These are phyloP conservation scores for Aegle marmelos DNA, from an alignment of 345 rosid species.

Conservation along the genomic window DNA sequence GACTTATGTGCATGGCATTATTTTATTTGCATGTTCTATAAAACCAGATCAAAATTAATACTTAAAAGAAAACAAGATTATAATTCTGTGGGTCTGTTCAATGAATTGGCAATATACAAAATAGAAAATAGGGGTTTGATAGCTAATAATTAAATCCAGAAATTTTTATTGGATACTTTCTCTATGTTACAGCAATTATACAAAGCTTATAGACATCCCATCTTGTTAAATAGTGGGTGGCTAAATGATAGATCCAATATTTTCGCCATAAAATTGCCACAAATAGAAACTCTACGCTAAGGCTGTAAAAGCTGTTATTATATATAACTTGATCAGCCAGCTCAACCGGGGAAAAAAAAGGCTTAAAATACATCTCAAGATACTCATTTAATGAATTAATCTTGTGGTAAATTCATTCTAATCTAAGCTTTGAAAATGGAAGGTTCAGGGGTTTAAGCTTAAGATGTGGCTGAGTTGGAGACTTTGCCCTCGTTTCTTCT, in stretches of 20 bases:
- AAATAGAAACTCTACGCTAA: neutral
- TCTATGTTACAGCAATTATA: slow-evolving; percentile 4
- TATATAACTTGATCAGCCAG: slow-evolving; percentile 1
- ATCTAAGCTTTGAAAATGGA: neutral
- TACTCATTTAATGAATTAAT: neutral
- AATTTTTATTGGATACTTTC: neutral
- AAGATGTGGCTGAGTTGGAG: neutral
- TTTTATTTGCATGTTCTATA: neutral
- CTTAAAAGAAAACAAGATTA: too few relatives aligned
- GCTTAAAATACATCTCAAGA: neutral
- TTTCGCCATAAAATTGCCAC: neutral
- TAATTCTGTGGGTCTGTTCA: too few relatives aligned
- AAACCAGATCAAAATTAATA: too few relatives aligned
- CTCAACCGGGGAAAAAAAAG: neutral
- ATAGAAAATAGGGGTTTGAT: too few relatives aligned
- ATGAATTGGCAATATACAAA: too few relatives aligned
- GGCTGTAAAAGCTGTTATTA: neutral
- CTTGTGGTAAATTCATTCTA: neutral
- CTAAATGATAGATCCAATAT: neutral
- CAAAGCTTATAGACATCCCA: slow-evolving; percentile 22
- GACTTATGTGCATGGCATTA: neutral
- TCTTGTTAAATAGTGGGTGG: neutral
- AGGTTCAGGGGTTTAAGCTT: neutral
- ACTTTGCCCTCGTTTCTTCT: neutral
- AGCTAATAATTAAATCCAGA: too few relatives aligned